Evolutionary conservation across 1,284 basidiomycete genomes (phyloP), one percentile per base, ranked within the genome.

Genomic region (Marasmius sp.): DNA sequence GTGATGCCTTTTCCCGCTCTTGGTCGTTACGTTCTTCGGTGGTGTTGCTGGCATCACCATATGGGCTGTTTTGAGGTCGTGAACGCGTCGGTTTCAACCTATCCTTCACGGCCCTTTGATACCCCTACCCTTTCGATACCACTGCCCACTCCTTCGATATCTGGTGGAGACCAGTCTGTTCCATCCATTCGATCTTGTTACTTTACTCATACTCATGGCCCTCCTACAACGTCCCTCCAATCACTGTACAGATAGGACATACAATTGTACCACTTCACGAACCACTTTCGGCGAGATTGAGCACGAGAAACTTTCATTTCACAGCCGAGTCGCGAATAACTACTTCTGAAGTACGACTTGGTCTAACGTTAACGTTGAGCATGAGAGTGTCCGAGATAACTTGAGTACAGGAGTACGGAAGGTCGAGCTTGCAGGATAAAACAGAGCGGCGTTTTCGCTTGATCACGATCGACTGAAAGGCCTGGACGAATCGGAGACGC

Each of bases 1-100:
- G 57, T 66, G 77, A 37, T 79, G 76, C 65, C 68, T 77, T n/a
- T 68, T 65, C 41, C 76, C 77, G 6, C 60, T 77, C 12, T 9
- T 69, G 14, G 62, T 71, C 45, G 60, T 77, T 50, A 38, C 69
- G 10, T n/a, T 69, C n/a, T 58, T 75, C 34, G 68, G 63, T 2
- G 60, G 68, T 12, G 66, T 61, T 2, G 60, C 60, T 45, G 70
- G 63, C 0, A 20, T 75, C 14, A 64, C 69, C 14, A 57, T 68
- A 33, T 75, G 71, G 68, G 67, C 37, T 16, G 48, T 60, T 33
- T 37, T 57, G 41, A 60, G 55, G 39, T 7, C 61, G 20, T 61
- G 41, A 48, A 61, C 27, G 51, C 41, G 41, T n/a, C 41, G 41
- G 3, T 43, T 12, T 6, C n/a, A 12, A 2, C 41, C 11, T 6